Evolutionary conservation across 805 yeast species (phyloP), one percentile per base, ranked within the genome.

Genomic region (Clavispora fructus): DNA sequence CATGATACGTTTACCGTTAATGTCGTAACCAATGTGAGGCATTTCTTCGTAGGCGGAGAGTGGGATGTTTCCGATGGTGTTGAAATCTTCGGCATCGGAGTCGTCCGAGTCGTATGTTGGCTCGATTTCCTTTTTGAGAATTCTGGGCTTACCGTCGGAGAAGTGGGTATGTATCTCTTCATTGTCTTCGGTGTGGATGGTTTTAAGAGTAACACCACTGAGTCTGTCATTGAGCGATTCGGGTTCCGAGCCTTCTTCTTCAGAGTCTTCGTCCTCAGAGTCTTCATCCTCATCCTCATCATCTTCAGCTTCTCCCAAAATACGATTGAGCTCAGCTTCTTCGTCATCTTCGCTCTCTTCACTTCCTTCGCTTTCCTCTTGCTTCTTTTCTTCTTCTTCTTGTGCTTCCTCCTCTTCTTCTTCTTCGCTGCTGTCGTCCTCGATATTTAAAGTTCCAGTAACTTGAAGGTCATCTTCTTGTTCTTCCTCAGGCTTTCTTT

Each of bases 1-100:
- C 98, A 94, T 92, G 61, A 94, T 91, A 62, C 99, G 81, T 64
- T 91, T 92, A 60, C 99, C 99, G 63, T 94, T 94, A 59, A 94
- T 91, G 64, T 89, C 92, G 65, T 94, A 94, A 47, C 99, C 98
- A 49, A 94, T 82, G 63, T 94, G 99, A 1, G 99, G 99, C 83
- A 85, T 86, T 66, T 91, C 96, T 46, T 94, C 99, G 63, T 94
- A 94, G 1, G 96, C 96, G 16, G 92, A 79, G 17, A 94, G 60
- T 42, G 99, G 98, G 47, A 94, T 79, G 62, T 94, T 88, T 42
- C 99, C 99, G 55, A 94, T 87, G 4, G 97, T 89, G 68, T 94
- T 94, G 56, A 69, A 69, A 37, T 75, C 73, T 51, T 88, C 95
- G 51, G 81, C 78, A 61, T 91, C 97, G 56, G 90, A 81, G 60